Base-by-base conservation (phyloP, 345 rosid genomes). In the Eutrema heterophyllum region DNA sequence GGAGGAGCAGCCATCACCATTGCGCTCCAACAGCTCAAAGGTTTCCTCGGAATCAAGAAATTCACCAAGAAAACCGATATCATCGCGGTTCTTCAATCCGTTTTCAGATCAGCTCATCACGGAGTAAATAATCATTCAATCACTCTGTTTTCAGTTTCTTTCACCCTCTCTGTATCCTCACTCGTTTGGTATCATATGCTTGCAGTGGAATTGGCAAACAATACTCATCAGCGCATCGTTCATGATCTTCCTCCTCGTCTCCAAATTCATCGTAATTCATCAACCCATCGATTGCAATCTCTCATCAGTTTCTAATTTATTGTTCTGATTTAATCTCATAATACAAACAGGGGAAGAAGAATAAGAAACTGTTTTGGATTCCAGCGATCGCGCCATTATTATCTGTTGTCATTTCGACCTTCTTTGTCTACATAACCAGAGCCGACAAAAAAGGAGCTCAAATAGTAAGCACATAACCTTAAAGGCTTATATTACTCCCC, bases 201-300 rank as follows among this genome's bases (percentile, higher is more conserved):
- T 80, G 83, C 90, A 93, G 98, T 93, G 98, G 98, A 89, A 93
- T 59, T 91, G 96, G 97, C 92, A 91, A 80, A 91, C 97, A 29
- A 88, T 91, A 59, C 74, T 86, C 18, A 89, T 93, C 27, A 90
- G 89, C 53, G 83, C 83, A 12, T 74, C 83, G 80, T 91, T 93
- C 71, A 76, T 93, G 82, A 41, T 76, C 69, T 91, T 93, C 83
- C 97, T 93, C 44, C 83, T 91, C 30, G 5, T 79, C 46, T 84
- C 92, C 26, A 93, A 89, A 78, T 81, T 83, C 82, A 85, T 91
- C 2, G 98, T 90, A 85, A 85, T 84, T 63, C 51, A 36, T 9
- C 51, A 0, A 30, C 56, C 54, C 51, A 63, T 68, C 21, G 16
- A 32, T 55, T 30, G 12, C 13, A 35, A 50, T 26, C 24, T 63